Base-by-base conservation (phyloP, 2,329 filamentous ascomycete species). In the Colletotrichum zoysiae region DNA sequence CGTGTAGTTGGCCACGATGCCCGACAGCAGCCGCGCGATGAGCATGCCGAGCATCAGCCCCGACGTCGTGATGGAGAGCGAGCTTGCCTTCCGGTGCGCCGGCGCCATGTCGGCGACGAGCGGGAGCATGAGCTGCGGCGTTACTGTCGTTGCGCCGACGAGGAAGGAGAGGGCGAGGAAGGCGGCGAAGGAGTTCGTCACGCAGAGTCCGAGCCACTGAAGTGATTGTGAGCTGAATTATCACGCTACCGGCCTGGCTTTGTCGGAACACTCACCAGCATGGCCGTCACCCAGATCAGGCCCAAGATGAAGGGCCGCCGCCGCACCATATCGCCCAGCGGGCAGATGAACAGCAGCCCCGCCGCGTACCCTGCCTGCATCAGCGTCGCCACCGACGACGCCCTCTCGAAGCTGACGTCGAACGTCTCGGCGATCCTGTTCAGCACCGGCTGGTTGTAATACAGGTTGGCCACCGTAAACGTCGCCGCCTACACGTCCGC, bases 401-500 rank as follows among this genome's bases (percentile, higher is more conserved):
- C 89, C 65, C 87, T 84, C 76, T 94, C 92, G 76, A 94, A 92
- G 11, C 86, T 86, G 59, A 95, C 91, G 65, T 86, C 77, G 77
- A 96, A 95, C 20, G 92, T 91, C 12, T 85, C 79, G 0, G 93
- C 93, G 51, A 96, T 86, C 62, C 92, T 88, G 77, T 95, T 94
- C 33, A 95, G 83, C 58, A 95, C 93, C 0, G 93, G 92, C 76
- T 95, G 93, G 71, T 88, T 93, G 80, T 95, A 95, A 82, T 95
- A 95, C 3, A 95, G 83, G 75, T 95, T 95, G 23, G 93, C 93
- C 8, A 95, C 93, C 0, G 92, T 93, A 75, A 94, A 90, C 5
- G 90, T 87, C 0, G 83, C 82, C 3, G 87, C 81, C 87, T 89
- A 30, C 56, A 30, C 56, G 35, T 0, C 20, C 20, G 18, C 7